Conservation (phyloP, 805 yeast species). For the Suhomyces tanzawaensis region DNA sequence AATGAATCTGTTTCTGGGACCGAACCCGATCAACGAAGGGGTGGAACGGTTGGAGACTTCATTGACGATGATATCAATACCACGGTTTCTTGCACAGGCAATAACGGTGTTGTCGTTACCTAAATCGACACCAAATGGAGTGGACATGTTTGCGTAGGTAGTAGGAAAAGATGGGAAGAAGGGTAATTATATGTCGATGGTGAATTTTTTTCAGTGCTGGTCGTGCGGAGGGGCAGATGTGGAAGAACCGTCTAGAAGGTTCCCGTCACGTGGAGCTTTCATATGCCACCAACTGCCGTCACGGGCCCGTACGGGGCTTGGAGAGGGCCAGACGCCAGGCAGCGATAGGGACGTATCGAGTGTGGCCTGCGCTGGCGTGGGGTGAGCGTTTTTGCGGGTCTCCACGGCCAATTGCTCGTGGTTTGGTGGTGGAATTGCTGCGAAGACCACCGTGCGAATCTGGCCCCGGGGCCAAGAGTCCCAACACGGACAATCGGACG, state of each 20-base stretch:
- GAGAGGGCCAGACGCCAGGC: no score
- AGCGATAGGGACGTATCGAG: no score
- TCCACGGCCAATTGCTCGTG: no score
- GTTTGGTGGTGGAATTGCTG: no score
- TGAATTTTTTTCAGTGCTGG: conserved; percentile 4
- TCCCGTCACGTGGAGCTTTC: neutral
- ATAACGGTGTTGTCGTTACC: conserved; percentile 93
- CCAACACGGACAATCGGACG: no score
- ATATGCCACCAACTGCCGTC: no score
- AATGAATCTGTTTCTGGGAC: conserved; percentile 80
- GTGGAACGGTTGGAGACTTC: conserved; percentile 98
- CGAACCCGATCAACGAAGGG: conserved; percentile 89
- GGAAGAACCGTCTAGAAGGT: conserved; percentile 4
- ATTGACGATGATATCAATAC: conserved; percentile 96
- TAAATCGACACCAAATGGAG: conserved; percentile 96
- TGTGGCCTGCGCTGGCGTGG: no score
- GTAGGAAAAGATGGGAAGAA: neutral
- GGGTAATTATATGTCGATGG: conserved; percentile 2
- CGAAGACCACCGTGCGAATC: no score
- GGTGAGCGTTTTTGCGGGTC: no score
- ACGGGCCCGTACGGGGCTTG: no score
- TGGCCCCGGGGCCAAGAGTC: no score
- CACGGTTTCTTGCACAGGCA: conserved; percentile 96
- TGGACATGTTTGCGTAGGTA: conserved; percentile 56
- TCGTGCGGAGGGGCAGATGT: conserved; percentile 1